These are phyloP conservation scores for Mitosporidium daphniae DNA, from an alignment of 371 early-diverging fungal species.

Conservation along the genomic window DNA sequence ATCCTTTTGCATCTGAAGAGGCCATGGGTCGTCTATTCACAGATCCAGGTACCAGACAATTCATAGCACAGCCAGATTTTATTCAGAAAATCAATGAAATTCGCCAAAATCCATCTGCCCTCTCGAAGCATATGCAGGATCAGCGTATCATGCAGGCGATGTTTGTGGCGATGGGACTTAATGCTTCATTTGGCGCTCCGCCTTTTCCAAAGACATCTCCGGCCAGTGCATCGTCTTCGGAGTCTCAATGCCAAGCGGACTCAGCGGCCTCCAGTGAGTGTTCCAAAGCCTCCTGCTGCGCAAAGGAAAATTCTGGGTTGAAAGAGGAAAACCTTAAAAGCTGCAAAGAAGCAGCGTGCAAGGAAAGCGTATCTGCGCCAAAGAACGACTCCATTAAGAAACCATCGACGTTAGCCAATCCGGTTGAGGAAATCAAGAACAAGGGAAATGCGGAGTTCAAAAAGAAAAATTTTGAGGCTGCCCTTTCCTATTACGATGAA, in stretches of 20 bases:
- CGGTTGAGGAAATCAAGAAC: constrained; percentile 33
- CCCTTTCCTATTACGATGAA: constrained; percentile 42
- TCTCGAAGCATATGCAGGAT: constrained; percentile 2
- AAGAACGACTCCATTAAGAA: constrained; percentile 30
- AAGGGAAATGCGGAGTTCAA: constrained; percentile 64
- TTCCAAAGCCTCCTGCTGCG: constrained; percentile 5
- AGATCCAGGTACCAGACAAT: neutral
- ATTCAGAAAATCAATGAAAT: constrained; percentile 17
- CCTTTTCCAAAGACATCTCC: neutral
- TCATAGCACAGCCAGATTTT: constrained; percentile 19
- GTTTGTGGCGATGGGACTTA: neutral
- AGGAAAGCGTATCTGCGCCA: constrained; percentile 4
- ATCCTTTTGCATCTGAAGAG: too few relatives aligned
- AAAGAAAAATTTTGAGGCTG: constrained; percentile 49
- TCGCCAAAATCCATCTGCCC: constrained; percentile 9
- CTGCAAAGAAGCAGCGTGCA: constrained; percentile 4
- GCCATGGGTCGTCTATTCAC: constrained; percentile 2
- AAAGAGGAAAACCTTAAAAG: constrained; percentile 13
- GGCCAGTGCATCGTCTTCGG: neutral
- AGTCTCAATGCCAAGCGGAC: constrained; percentile 4
- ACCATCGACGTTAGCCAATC: too few relatives aligned
- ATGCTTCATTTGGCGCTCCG: too few relatives aligned
- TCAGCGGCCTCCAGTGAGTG: constrained; percentile 3
- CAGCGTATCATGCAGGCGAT: neutral
- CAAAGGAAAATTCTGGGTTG: constrained; percentile 3